Conservation (phyloP, 495 filamentous ascomycete genomes). For the Rostrohypoxylon terebratum region DNA sequence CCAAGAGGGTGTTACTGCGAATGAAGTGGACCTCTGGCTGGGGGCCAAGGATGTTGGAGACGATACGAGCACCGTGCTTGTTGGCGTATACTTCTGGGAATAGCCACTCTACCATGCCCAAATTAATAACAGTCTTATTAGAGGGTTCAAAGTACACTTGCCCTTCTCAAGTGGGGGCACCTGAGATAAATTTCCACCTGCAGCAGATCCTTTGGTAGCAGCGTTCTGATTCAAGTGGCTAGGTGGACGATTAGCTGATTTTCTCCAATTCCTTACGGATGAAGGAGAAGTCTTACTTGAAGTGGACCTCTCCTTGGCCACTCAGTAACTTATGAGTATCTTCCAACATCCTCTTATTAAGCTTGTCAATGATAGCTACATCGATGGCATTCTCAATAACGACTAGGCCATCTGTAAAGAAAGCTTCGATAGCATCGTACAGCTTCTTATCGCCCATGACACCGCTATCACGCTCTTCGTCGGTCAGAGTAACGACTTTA, state of each 20-base stretch:
- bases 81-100: conserved; percentile 7
- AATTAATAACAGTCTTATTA: neutral
- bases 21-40: conserved; percentile 6
- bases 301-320: conserved; percentile 4
- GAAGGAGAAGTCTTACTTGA: neutral
- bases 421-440: conserved; percentile 6
- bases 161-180: conserved; percentile 8
- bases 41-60: conserved; percentile 4
- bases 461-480: conserved; percentile 1
- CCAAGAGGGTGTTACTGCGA: neutral
- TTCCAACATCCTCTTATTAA: conserved; percentile 3
- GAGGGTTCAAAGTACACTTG: neutral
- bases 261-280: neutral
- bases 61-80: conserved; percentile 5
- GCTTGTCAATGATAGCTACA: conserved; percentile 4
- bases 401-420: conserved; percentile 3
- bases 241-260: neutral
- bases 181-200: conserved; percentile 4
- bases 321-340: neutral
- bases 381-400: conserved; percentile 6
- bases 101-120: neutral
- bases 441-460: conserved; percentile 6
- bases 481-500: neutral
- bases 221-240: conserved; percentile 9
- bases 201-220: neutral